Base-by-base conservation (phyloP, 805 yeast species). In the Wilhelminamyces savonicus region DNA sequence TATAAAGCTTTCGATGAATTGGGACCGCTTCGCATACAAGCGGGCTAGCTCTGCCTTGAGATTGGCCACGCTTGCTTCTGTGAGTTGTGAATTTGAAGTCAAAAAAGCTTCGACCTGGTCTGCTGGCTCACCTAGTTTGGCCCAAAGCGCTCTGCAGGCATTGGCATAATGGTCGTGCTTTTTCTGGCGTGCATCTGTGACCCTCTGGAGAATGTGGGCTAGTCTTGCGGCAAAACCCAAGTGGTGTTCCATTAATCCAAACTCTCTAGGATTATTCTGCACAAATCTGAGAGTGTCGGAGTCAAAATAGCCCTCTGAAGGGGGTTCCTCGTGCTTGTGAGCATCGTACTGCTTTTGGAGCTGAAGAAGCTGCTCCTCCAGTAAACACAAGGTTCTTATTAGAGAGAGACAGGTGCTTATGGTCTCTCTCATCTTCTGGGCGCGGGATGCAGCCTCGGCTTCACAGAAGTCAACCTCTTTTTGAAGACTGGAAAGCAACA, bases 1-100 rank as follows among this genome's bases (percentile, higher is more conserved):
- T 9, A 88, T 81, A 36, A 88, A 78, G 13, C 74, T 73, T 29
- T 82, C 78, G 13, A 88, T 74, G 40, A 72, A 71, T 32, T 74
- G 68, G 17, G 76, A 69, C 41, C 90, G 76, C 52, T 76, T 73
- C 16, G 62, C 55, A 27, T 71, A 67, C 16, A 88, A 62, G 32
- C 82, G 66, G 12, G 63, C 62, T 30, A 80, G 49, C 41, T 86
- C 87, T 16, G 41, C 38, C 30, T 72, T 66, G 36, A 78, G 73
- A 15, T 70, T 71, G 12, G 53, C 42, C n/a, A 84, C 39, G 2
- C 75, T 65, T 1, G 44, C 29, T 16, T 59, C 56, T 3, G 76
- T 71, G 14, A 83, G 52, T 5, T 68, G 61, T 12, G 59, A 53
- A 39, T 81, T 74, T 0, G 47, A 37, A 23, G 43, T 48, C n/a